A percentile compares a stretch with the other conserved stretches of the same genome.
phyloP scores from a whole-genome alignment of 140 eudicot species.

The Flaveria floridana region DNA sequence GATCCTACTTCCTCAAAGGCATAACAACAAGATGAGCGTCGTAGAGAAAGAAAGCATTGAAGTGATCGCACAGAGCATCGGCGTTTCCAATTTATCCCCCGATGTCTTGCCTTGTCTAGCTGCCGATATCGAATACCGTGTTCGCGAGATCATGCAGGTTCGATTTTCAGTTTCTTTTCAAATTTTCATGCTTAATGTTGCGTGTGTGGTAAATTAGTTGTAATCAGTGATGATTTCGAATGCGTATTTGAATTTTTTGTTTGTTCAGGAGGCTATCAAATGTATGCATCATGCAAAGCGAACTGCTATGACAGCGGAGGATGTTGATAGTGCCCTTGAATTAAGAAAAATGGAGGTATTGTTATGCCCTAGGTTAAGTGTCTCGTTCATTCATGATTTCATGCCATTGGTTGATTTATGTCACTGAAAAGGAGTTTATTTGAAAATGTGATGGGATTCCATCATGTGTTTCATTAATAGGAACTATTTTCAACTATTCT shows the following conservation, averaged over 20 bases:
- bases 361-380: too few species aligned
- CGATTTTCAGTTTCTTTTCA: too few species aligned
- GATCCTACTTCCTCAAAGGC: not conserved
- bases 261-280: conserved; percentile 77
- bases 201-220: not conserved
- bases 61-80: conserved; percentile 83
- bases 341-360: conserved; percentile 70
- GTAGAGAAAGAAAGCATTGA: conserved; percentile 82
- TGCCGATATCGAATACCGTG: conserved; percentile 83
- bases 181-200: conserved; percentile 4
- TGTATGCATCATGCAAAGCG: conserved; percentile 95
- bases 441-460: too few species aligned
- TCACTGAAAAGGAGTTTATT: not conserved
- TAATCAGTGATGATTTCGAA: not conserved
- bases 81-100: conserved; percentile 68
- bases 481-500: too few species aligned
- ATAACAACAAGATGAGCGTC: conserved; percentile 55
- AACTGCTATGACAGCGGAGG: conserved; percentile 69
- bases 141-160: conserved; percentile 99
- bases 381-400: too few species aligned
- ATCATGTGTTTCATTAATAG: too few species aligned
- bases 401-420: not conserved
- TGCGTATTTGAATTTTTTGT: not conserved
- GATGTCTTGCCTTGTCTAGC: conserved; percentile 79
- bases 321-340: conserved; percentile 75